Percentiles rank a stretch among this genome's conserved stretches.
Conservation (phyloP, 495 filamentous ascomycete genomes). For the Acidomyces sp. region DNA sequence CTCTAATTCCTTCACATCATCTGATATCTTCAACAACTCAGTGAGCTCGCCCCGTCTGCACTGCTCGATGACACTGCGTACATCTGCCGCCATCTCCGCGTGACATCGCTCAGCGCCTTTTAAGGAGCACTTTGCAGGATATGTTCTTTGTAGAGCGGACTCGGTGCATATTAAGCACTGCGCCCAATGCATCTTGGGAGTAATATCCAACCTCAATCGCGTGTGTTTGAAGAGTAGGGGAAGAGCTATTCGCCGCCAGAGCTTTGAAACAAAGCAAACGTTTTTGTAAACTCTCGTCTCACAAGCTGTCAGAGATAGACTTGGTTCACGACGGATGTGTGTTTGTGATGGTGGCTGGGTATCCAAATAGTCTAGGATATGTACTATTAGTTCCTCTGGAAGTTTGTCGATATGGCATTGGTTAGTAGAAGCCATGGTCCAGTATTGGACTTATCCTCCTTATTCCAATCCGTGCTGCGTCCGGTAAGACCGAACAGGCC, state of each 20-base stretch:
- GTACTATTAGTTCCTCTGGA: slow-evolving; percentile 18
- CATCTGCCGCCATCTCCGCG: not conserved
- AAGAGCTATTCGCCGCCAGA: slow-evolving; percentile 11
- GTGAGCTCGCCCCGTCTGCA: too few species aligned
- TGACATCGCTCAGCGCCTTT: not conserved
- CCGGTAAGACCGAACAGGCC: too few species aligned
- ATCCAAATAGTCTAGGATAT: slow-evolving; percentile 18
- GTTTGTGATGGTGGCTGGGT: slow-evolving; percentile 12
- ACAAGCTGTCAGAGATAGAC: slow-evolving; percentile 5
- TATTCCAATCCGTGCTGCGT: too few species aligned
- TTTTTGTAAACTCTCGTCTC: slow-evolving; percentile 10
- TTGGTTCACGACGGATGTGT: slow-evolving; percentile 15
- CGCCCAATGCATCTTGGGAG: not conserved
- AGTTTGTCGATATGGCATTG: too few species aligned
- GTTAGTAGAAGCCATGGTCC: too few species aligned
- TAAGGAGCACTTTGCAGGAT: not conserved
- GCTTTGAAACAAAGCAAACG: slow-evolving; percentile 13
- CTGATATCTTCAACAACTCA: too few species aligned
- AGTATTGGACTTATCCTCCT: too few species aligned
- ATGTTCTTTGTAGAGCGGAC: not conserved
- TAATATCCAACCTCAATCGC: slow-evolving; percentile 8
- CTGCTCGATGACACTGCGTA: not conserved
- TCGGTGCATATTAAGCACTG: slow-evolving; percentile 2
- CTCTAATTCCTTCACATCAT: not conserved
- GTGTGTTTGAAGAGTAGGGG: slow-evolving; percentile 17